These are phyloP conservation scores for Termitomyces sp. DNA, from an alignment of 768 basidiomycete genomes.

Conservation along the genomic window DNA sequence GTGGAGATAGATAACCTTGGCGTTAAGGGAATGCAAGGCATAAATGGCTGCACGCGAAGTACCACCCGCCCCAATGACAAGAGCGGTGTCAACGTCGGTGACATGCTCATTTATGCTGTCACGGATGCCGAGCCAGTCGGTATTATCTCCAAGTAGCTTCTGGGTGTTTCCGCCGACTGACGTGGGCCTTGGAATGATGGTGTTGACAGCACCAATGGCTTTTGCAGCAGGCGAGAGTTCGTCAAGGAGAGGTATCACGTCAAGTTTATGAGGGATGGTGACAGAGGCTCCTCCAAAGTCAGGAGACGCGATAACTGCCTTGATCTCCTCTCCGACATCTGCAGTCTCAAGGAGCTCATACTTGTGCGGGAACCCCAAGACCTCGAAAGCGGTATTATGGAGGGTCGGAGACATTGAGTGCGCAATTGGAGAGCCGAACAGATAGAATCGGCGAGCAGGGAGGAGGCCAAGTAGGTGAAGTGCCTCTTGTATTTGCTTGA, in stretches of 20 bases:
- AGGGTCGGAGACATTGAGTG: constrained; percentile 90
- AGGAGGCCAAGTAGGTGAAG: constrained; percentile 77
- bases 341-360: constrained; percentile 79
- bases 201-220: constrained; percentile 93
- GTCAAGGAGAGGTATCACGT: constrained; percentile 82
- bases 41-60: constrained; percentile 94
- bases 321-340: constrained; percentile 60
- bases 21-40: constrained; percentile 68
- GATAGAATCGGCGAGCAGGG: constrained; percentile 70
- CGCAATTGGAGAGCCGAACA: constrained; percentile 86
- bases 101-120: constrained; percentile 44
- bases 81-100: constrained; percentile 42
- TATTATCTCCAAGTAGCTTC: constrained; percentile 87
- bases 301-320: constrained; percentile 51
- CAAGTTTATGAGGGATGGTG: constrained; percentile 93
- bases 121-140: constrained; percentile 90
- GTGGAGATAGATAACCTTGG: constrained; percentile 73
- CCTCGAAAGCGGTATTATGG: constrained; percentile 84
- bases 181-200: constrained; percentile 57
- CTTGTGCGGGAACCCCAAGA: constrained; percentile 77
- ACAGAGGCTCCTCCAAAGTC: constrained; percentile 95
- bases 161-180: constrained; percentile 33
- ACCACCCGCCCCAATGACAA: constrained; percentile 94
- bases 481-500: constrained; percentile 79
- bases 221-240: constrained; percentile 74